These are phyloP conservation scores for Cupressus sempervirens DNA, from an alignment of 75 land plant species.

Conservation along the genomic window DNA sequence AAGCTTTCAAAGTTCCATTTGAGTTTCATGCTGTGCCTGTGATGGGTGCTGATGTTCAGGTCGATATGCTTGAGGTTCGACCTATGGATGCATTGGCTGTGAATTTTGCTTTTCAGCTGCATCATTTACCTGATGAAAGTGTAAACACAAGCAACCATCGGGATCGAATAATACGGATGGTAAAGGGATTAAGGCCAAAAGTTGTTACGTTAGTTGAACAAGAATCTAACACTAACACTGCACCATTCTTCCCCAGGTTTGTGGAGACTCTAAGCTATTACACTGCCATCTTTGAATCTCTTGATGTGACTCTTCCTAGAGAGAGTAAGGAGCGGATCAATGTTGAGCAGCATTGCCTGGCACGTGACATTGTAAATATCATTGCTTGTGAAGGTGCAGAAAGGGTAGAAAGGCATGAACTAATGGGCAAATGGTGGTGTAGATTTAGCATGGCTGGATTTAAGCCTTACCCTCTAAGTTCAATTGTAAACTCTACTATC, in stretches of 20 bases:
- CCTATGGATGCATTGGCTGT: conserved; percentile 75
- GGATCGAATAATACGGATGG: conserved; percentile 67
- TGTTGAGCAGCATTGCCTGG: conserved; percentile 85
- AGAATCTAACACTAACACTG: conserved; percentile 82
- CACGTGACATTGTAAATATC: conserved; percentile 77
- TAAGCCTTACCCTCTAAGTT: conserved; percentile 54
- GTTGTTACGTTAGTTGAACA: conserved; percentile 93
- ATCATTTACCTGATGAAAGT: conserved; percentile 93
- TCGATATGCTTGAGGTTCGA: conserved; percentile 39
- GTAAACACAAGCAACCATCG: conserved; percentile 69
- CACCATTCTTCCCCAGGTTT: conserved; percentile 73
- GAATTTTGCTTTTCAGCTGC: conserved; percentile 75
- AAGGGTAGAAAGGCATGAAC: conserved; percentile 82
- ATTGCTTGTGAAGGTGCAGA: conserved; percentile 86
- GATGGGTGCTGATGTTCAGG: conserved; percentile 48
- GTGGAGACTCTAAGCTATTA: conserved; percentile 69
- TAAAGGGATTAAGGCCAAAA: conserved; percentile 65
- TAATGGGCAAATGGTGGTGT: conserved; percentile 72
- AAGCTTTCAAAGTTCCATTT: conserved; percentile 59
- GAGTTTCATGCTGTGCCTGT: conserved; percentile 60
- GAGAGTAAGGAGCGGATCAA: conserved; percentile 62
- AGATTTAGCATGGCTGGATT: conserved; percentile 85
- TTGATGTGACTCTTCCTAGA: conserved; percentile 44
- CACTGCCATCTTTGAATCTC: conserved; percentile 75
- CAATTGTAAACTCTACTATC: conserved; percentile 33